Evolutionary conservation across 768 basidiomycete species (phyloP).

Genomic region (Tylopilus balloui): DNA sequence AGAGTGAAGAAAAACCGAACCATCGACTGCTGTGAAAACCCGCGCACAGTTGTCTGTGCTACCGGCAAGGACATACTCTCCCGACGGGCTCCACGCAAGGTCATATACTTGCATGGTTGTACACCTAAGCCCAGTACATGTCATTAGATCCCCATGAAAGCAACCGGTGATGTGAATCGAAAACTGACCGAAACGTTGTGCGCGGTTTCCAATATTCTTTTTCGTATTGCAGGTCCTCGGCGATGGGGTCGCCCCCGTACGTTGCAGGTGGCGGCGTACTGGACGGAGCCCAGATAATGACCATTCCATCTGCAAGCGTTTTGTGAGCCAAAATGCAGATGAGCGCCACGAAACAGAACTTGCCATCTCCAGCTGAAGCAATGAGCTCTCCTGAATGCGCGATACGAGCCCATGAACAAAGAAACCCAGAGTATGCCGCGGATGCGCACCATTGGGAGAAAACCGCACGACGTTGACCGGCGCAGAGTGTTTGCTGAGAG

Average conservation of each 20-base stretch:
- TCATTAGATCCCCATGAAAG: constrained; percentile 1
- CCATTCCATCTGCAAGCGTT: constrained; percentile 76
- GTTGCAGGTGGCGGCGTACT: constrained; percentile 62
- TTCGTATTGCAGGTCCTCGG: constrained; percentile 81
- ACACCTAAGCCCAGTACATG: constrained; percentile 48
- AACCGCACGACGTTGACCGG: constrained; percentile 96
- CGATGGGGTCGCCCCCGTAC: constrained; percentile 77
- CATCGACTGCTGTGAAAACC: constrained; percentile 72
- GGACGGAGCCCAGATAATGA: constrained; percentile 91
- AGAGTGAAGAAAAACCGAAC: constrained; percentile 35
- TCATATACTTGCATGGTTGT: constrained; percentile 97
- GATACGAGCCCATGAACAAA: constrained; percentile 2
- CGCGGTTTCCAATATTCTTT: constrained; percentile 95
- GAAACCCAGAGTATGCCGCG: not conserved
- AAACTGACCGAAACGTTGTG: constrained; percentile 72
- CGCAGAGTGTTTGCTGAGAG: constrained; percentile 87
- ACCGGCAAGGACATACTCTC: constrained; percentile 92
- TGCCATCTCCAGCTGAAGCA: constrained; percentile 97
- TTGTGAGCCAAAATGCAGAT: not conserved
- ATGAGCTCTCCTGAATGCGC: constrained; percentile 72
- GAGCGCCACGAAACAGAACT: constrained; percentile 24
- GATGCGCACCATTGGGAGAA: constrained; percentile 79
- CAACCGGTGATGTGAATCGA: not conserved
- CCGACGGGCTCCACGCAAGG: constrained; percentile 93
- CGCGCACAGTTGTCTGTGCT: constrained; percentile 94